phyloP scores from a whole-genome alignment of 495 filamentous ascomycete species.

The Glonium stellatum region DNA sequence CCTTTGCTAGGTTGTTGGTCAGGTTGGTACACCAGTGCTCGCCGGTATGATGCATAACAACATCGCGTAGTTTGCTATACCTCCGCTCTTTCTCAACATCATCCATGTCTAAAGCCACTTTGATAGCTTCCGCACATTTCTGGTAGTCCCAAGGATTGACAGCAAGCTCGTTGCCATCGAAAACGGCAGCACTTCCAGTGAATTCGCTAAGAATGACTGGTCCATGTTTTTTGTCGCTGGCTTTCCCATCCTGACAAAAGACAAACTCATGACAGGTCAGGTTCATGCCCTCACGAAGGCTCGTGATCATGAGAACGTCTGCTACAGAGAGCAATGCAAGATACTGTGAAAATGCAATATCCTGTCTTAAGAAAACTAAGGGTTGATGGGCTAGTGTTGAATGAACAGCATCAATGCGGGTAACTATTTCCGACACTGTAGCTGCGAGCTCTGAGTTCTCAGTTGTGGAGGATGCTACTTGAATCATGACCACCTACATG shows the following conservation, averaged over 20 bases:
- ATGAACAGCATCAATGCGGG: slow-evolving; percentile 80
- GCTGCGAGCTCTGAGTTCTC: slow-evolving; percentile 80
- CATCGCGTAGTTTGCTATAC: slow-evolving; percentile 65
- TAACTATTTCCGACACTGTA: slow-evolving; percentile 84
- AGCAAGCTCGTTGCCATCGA: slow-evolving; percentile 65
- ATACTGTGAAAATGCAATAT: slow-evolving; percentile 84
- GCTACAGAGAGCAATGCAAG: slow-evolving; percentile 81
- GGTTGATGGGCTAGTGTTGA: slow-evolving; percentile 84
- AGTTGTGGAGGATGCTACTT: slow-evolving; percentile 82
- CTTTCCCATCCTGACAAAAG: slow-evolving; percentile 83
- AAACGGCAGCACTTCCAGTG: slow-evolving; percentile 80
- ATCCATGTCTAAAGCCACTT: slow-evolving; percentile 67
- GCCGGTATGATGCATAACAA: slow-evolving; percentile 74
- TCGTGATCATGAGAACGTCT: slow-evolving; percentile 86
- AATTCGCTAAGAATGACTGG: slow-evolving; percentile 90
- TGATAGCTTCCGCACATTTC: slow-evolving; percentile 75
- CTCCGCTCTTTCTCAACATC: slow-evolving; percentile 63
- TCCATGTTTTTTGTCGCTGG: slow-evolving; percentile 66
- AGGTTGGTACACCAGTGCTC: slow-evolving; percentile 75
- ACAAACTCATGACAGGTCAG: slow-evolving; percentile 87
- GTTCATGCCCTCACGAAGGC: slow-evolving; percentile 92
- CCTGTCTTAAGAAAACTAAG: slow-evolving; percentile 89
- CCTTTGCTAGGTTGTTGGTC: slow-evolving; percentile 56
- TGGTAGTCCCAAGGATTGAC: slow-evolving; percentile 94
- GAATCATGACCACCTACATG: slow-evolving; percentile 68